phyloP scores from a whole-genome alignment of 1,139 yeast genomes.

The Taiozyma onychis region DNA sequence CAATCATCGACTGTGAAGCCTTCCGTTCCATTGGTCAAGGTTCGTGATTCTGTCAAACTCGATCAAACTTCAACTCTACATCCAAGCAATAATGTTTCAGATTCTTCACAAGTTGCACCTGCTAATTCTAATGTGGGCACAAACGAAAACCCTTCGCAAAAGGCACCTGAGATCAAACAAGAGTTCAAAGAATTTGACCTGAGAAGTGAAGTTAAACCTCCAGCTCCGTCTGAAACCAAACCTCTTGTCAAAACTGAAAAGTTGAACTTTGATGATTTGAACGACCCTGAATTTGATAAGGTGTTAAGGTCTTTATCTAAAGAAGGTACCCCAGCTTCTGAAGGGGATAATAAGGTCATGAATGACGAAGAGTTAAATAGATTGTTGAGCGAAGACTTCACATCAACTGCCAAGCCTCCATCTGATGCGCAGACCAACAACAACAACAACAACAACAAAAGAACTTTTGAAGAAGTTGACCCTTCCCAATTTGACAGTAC shows the following conservation, averaged over 20 bases:
- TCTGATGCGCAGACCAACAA: neutral
- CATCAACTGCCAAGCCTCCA: constrained; percentile 1
- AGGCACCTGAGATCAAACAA: neutral
- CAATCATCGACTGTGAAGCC: neutral
- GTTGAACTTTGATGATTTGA: constrained; percentile 13
- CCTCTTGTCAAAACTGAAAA: neutral
- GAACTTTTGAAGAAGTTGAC: constrained; percentile 17
- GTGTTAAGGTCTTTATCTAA: constrained; percentile 21
- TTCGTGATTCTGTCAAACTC: neutral
- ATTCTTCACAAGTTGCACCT: neutral
- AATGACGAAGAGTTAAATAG: constrained; percentile 23
- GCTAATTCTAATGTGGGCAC: neutral
- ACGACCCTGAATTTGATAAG: constrained; percentile 23
- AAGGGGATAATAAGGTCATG: constrained; percentile 10
- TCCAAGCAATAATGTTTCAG: neutral
- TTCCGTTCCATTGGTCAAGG: neutral
- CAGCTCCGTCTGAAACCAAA: neutral
- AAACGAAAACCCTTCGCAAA: neutral
- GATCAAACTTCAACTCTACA: neutral
- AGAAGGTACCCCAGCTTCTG: constrained; percentile 22
- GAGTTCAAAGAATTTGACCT: neutral
- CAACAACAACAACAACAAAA: constrained; percentile 3
- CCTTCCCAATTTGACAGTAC: constrained; percentile 1
- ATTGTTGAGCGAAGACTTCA: constrained; percentile 18
- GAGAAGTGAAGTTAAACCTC: neutral